Percentiles rank a stretch among this genome's conserved stretches.
These are phyloP conservation scores for Dioscorea zingiberensis DNA, from an alignment of 106 monocot species.

Conservation along the genomic window DNA sequence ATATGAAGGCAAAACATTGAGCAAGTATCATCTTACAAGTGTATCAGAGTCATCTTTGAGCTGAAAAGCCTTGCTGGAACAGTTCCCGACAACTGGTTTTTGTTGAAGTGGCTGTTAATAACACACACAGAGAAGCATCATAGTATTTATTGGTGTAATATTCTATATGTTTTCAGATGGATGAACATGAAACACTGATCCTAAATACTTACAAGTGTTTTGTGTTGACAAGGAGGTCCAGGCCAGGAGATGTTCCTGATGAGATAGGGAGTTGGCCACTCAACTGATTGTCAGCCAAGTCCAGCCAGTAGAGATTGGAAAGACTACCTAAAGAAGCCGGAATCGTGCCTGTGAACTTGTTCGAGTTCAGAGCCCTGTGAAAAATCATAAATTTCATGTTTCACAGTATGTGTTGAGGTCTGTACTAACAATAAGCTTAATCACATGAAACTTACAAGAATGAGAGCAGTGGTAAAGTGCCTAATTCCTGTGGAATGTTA, in stretches of 20 bases:
- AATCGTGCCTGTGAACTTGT: constrained; percentile 48
- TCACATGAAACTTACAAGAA: constrained; percentile 54
- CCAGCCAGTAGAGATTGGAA: constrained; percentile 47
- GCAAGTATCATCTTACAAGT: constrained; percentile 46
- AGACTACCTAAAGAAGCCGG: constrained; percentile 51
- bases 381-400: not conserved
- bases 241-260: constrained; percentile 25
- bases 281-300: constrained; percentile 54
- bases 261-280: constrained; percentile 52
- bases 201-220: constrained; percentile 55
- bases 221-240: constrained; percentile 48
- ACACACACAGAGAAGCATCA: not conserved
- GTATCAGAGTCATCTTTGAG: constrained; percentile 51
- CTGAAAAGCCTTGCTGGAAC: constrained; percentile 56
- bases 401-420: not conserved
- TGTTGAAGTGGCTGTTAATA: constrained; percentile 71
- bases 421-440: not conserved
- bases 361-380: constrained; percentile 58
- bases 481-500: constrained; percentile 54
- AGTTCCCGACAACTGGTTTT: constrained; percentile 71
- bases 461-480: constrained; percentile 32
- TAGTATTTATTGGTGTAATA: not conserved
- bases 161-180: too few species aligned
- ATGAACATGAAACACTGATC: not conserved
- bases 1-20: not conserved